Base-by-base conservation (phyloP, 306 rosid species). In the Oxytropis ochrocephala region DNA sequence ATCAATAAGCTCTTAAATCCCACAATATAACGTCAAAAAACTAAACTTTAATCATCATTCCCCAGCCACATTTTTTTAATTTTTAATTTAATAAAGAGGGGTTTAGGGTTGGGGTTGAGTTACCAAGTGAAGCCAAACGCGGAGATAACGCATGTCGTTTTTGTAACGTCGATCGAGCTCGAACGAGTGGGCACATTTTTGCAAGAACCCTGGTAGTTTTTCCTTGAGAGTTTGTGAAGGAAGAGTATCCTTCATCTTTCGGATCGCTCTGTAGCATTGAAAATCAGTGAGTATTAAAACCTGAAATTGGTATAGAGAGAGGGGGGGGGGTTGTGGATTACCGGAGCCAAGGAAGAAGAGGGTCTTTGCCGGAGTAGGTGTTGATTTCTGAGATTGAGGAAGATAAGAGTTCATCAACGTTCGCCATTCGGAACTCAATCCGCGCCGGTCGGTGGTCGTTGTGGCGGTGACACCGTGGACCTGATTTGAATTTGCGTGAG, bases 301-400 rank as follows among this genome's bases (percentile, higher is more conserved):
- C 9, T 18, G 56, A 83, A 63, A 0, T 1, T 39, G 12, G 30
- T 10, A 48, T 5, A 53, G 72, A 69, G 24, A 56, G 61, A 39
- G 13, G 24, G 62, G 14, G 11, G 51, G 53, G 53, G 10, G 32
- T n/a, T 11, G 60, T 9, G 3, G 53, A 5, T 16, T 79, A 94
- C 96, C 97, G 83, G 52, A 91, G 90, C 98, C 98, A 94, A 11
- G 98, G 97, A 46, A 90, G 92, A 71, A 94, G 96, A 78, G 96
- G 98, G 73, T 91, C 97, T 73, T 85, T 87, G 24, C 91, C 98
- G 14, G 87, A 68, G 84, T 94, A 91, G 62, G 81, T 16, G 55
- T 84, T 86, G 59, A 88, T 85, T 66, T 91, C 97, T 8, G 84
- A 79, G 67, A 80, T 59, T 44, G 87, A 33, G 70, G 97, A 78